Base-by-base conservation (phyloP, 1,284 basidiomycete species). In the Boletus hoseneyae region DNA sequence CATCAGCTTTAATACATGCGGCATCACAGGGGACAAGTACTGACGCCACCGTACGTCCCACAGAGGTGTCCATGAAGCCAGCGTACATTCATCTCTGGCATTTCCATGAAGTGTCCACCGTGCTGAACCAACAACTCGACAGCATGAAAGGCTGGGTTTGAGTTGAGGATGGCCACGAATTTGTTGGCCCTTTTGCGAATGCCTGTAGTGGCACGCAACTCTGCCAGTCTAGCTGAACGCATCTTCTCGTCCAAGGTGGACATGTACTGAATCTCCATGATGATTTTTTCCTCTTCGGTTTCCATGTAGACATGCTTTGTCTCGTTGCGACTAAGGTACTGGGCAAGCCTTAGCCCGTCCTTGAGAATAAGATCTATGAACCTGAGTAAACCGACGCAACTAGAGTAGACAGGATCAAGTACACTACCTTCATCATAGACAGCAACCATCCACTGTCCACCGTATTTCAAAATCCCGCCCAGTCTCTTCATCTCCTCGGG, bases 281-380 rank as follows among this genome's bases (percentile, higher is more conserved):
- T 37, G 1, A 56, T 35, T 0, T 3, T 9, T 10, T 56, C 52
- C 12, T 56, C 52, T 0, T 46, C 48, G 0, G 54, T 56, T 16
- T 56, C 49, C 53, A 56, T 56, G 3, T 56, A 56, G 0, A 56
- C 47, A 19, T 56, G 54, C 19, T 16, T 33, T 0, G 43, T 51
- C n/a, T 48, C 54, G 13, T 56, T 56, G 6, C 34, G 48, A 5
- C 54, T 56, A 3, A 56, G 49, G 12, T 51, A 27, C 12, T 56
- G 52, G 0, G 52, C 48, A 3, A 55, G 34, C 6, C 45, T 25
- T 3, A 51, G 39, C 0, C 48, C 52, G 18, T 36, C 21, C 4
- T 35, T 6, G 11, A 35, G 10, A 40, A 19, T 3, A 21, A 33
- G 5, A 4, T 13, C 11, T 19, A 18, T 5, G 32, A n/a, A 21